Conservation (phyloP, 495 filamentous ascomycete genomes). For the Trichocladium uniseriatum region DNA sequence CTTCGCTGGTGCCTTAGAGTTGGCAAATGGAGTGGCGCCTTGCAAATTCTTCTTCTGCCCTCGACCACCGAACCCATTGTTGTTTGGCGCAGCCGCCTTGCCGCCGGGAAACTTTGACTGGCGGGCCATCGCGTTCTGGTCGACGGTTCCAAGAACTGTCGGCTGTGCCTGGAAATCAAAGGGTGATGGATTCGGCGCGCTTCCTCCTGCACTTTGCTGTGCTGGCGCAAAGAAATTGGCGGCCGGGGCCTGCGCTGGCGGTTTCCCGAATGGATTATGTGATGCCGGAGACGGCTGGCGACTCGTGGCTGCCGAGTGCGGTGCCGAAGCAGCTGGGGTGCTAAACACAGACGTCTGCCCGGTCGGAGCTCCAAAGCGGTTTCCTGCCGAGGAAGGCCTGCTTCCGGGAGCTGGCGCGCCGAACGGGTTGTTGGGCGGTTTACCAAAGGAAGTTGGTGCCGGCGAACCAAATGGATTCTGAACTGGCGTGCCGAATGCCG, state of each 20-base stretch:
- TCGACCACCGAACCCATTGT: conserved; percentile 3
- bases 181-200: conserved; percentile 1
- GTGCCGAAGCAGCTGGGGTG: conserved; percentile 1
- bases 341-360: conserved; percentile 5
- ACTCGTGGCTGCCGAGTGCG: neutral
- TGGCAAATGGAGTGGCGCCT: neutral
- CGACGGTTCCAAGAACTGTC: neutral
- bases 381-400: neutral
- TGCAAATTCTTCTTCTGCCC: neutral
- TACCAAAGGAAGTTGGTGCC: conserved; percentile 6
- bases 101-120: conserved; percentile 1
- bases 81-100: neutral
- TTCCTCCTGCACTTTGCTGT: neutral
- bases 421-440: conserved; percentile 12
- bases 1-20: neutral
- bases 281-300: neutral
- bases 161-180: conserved; percentile 4
- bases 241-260: neutral
- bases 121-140: conserved; percentile 2
- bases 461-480: conserved; percentile 10
- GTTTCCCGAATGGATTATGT: conserved; percentile 8
- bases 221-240: neutral
- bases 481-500: neutral
- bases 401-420: conserved; percentile 1
- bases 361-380: neutral